Evolutionary conservation across 495 filamentous ascomycete species (phyloP).

Genomic region (Neurospora sp.): DNA sequence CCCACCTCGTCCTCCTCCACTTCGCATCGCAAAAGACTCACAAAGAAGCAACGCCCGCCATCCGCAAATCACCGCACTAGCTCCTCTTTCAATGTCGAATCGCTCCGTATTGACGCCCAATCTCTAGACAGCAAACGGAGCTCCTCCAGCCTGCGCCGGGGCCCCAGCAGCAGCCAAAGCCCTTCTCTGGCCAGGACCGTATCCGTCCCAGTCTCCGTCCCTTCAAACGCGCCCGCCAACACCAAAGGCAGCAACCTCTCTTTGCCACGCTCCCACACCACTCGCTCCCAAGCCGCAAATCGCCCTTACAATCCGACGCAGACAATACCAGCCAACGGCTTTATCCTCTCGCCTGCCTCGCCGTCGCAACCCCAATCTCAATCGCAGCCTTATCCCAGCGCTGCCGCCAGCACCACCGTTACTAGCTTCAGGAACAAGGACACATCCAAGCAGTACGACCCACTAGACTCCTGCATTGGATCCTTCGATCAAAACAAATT

Average conservation of each 20-base stretch:
- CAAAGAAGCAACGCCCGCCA: constrained; percentile 42
- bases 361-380: constrained; percentile 3
- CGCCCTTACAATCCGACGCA: constrained; percentile 25
- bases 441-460: background rate
- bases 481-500: background rate
- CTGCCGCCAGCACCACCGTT: constrained; percentile 1
- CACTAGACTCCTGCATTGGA: constrained; percentile 1
- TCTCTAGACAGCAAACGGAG: constrained; percentile 45
- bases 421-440: background rate
- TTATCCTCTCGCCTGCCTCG: constrained; percentile 9
- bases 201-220: constrained; percentile 8
- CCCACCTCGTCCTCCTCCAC: constrained; percentile 21
- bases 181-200: constrained; percentile 40
- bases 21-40: constrained; percentile 41
- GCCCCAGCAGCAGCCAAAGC: constrained; percentile 39
- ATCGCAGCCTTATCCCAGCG: constrained; percentile 4
- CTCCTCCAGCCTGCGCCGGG: constrained; percentile 51
- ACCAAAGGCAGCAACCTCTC: constrained; percentile 8
- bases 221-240: constrained; percentile 30
- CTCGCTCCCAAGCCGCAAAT: constrained; percentile 16
- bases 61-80: constrained; percentile 26
- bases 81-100: constrained; percentile 25
- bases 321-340: constrained; percentile 23
- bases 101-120: constrained; percentile 41
- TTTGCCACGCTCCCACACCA: constrained; percentile 29